Evolutionary conservation across 2,329 filamentous ascomycete genomes (phyloP), one percentile per base, ranked within the genome.

Genomic region (Colletotrichum destructivum): DNA sequence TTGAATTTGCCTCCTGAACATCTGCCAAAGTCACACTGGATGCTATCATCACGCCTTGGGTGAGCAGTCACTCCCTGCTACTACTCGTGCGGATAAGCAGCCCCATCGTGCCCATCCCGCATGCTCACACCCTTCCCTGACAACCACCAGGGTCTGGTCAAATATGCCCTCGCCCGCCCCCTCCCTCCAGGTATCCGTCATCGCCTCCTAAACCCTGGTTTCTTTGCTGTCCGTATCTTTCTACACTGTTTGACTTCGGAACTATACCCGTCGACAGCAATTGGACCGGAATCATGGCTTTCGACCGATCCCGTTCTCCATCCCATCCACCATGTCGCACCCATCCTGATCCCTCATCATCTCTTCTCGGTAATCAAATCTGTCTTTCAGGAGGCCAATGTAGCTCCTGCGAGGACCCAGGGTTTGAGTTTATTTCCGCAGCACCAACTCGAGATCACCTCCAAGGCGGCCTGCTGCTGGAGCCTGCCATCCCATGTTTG

Each of bases 91-190:
- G 13, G n/a, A 49, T 23, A 40, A 16, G 31, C 4, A 15, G 26
- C 31, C 46, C 31, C 44, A 21, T 55, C 31, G 2, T n/a, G 52
- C 8, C 57, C 59, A 49, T 18, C 31, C 21, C 35, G 54, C 35
- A 56, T 42, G 21, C 21, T 7, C 31, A 21, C n/a, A 56, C 18
- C 54, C 35, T 13, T 40, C 26, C 40, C 21, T 26, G 5, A 57
- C 52, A 40, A 57, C 15, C 13, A 12, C 51, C 54, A 57, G 31
- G 54, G 15, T 38, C 52, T 21, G 51, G 52, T 54, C 66, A 62
- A 55, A 62, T 49, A 56, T 68, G n/a, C 42, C 51, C 51, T 56
- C 42, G 26, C 38, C 21, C 51, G 55, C 64, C 59, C 42, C 13
- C 31, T 31, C 31, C 31, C 26, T 4, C 12, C 42, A 44, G 42